These are phyloP conservation scores for Cryptosporidium parvum DNA, from an alignment of 169 alveolate genomes.

Conservation along the genomic window DNA sequence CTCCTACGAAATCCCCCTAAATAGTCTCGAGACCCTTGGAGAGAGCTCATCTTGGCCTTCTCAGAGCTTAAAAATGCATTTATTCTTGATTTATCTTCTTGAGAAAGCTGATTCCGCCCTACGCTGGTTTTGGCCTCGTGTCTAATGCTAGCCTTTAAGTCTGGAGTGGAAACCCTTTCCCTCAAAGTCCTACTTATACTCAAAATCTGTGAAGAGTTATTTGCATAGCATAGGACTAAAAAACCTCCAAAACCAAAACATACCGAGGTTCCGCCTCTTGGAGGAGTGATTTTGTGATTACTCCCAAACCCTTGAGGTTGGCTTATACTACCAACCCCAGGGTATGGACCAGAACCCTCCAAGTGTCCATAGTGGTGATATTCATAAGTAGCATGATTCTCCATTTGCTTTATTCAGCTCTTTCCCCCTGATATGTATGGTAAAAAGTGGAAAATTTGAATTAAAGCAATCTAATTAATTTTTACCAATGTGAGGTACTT, in stretches of 20 bases:
- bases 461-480: background rate
- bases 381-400: background rate
- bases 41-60: background rate
- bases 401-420: background rate
- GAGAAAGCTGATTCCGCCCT: background rate
- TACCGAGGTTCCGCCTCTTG: conserved; percentile 29
- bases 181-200: background rate
- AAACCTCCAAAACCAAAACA: conserved; percentile 60
- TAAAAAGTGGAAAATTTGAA: background rate
- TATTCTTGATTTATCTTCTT: background rate
- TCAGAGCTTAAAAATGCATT: background rate
- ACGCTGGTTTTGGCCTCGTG: conserved; percentile 3
- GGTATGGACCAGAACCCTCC: background rate
- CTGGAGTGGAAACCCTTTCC: background rate
- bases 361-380: background rate
- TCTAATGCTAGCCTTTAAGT: background rate
- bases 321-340: background rate
- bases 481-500: conserved; percentile 7
- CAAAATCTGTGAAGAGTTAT: background rate
- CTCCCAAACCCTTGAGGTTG: background rate
- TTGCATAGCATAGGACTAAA: conserved; percentile 3
- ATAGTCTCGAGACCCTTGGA: background rate
- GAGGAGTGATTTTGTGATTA: background rate
- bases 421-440: background rate
- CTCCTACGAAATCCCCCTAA: conserved; percentile 4